A percentile compares a stretch with the other conserved stretches of the same genome.
Conservation (phyloP, 495 filamentous ascomycete species). For the Niebla homalea region DNA sequence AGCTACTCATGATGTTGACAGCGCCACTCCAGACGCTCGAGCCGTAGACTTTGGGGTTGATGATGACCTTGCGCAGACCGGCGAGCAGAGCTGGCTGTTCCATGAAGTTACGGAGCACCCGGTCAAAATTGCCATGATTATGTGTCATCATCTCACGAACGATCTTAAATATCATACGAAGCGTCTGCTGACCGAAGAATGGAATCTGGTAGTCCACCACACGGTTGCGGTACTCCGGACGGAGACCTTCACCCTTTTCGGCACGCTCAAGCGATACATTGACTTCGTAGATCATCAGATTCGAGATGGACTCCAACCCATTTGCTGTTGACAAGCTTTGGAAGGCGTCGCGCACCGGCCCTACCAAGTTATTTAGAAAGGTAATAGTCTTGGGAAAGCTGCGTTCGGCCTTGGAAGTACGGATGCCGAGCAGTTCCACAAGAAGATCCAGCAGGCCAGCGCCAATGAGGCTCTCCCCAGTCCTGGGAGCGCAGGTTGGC, state of each 20-base stretch:
- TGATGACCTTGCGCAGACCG: conserved; percentile 68
- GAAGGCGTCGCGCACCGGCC: conserved; percentile 68
- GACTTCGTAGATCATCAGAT: conserved; percentile 71
- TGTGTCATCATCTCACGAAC: conserved; percentile 90
- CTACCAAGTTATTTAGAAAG: conserved; percentile 78
- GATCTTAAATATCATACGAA: conserved; percentile 91
- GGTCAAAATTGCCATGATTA: conserved; percentile 71
- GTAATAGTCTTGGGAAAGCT: conserved; percentile 66
- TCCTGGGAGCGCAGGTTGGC: conserved; percentile 53
- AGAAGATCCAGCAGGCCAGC: conserved; percentile 81
- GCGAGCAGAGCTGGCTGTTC: conserved; percentile 76
- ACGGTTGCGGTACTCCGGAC: conserved; percentile 60
- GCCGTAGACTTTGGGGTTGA: conserved; percentile 64
- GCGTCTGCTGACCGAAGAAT: conserved; percentile 78
- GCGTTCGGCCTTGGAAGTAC: conserved; percentile 68
- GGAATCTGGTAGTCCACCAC: conserved; percentile 85
- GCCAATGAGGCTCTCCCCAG: conserved; percentile 61
- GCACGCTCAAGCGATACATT: conserved; percentile 52
- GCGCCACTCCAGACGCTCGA: conserved; percentile 88
- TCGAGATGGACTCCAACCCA: conserved; percentile 74
- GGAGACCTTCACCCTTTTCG: conserved; percentile 56
- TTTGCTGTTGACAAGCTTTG: conserved; percentile 61
- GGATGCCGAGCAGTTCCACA: conserved; percentile 75
- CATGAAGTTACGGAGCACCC: conserved; percentile 80
- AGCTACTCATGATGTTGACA: conserved; percentile 79